Evolutionary conservation across 1,284 basidiomycete species (phyloP), one percentile per base, ranked within the genome.

Genomic region (Sporisorium sorghi): DNA sequence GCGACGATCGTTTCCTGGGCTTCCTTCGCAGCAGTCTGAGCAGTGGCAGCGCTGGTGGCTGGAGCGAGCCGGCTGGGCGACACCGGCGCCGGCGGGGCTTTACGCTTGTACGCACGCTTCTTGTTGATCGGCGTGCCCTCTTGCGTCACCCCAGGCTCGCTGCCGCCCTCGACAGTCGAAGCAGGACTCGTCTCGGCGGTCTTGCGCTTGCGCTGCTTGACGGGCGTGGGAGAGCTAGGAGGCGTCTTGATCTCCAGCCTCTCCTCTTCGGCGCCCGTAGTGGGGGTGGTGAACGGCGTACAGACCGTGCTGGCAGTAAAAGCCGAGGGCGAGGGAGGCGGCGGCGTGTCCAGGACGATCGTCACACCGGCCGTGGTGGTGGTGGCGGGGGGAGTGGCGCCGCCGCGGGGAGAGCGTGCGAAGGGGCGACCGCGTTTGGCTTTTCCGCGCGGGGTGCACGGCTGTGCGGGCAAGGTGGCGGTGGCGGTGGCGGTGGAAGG

Each of bases 31-130:
- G 28, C 26, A 9, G 6, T 19, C 15, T 19, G 3, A 3, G 26
- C 9, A 40, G 50, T 39, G 33, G 26, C 39, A 14, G 5, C 4
- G 7, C 7, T 11, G 17, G 46, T 23, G 14, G n/a, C 2, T 4
- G 12, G 7, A 17, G 43, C 21, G 14, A 30, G 15, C 15, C 12
- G 26, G 19, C 23, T 30, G 32, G 44, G 37, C 7, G 24, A 7
- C 26, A 3, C 19, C 11, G 28, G 24, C 5, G 15, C 19, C 23
- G 46, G 21, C 14, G 32, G n/a, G 21, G 15, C 42, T 15, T 33
- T 28, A 1, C 43, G 50, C 43, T 48, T 64, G 50, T 53, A 43
- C 26, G 35, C n/a, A 1, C 61, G 54, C 30, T 64, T 64, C 61
- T 64, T 64, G 26, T 64, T 57, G 7, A 47, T 26, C 11, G 33